Base-by-base conservation (phyloP, 148 eudicot species). In the Fallopia convolvulus region DNA sequence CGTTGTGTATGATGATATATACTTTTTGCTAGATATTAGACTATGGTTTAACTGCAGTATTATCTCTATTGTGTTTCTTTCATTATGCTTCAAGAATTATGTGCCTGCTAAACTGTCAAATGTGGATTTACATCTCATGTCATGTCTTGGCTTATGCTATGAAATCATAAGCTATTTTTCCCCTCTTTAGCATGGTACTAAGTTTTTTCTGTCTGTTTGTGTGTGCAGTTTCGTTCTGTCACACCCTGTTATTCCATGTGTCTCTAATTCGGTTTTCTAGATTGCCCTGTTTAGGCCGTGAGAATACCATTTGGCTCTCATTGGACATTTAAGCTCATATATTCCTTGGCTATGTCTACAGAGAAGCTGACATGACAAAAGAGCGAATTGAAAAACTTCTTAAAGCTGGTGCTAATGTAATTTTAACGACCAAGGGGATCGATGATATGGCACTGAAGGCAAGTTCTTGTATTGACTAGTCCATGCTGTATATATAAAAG, bases 391-490 rank as follows among this genome's bases (percentile, higher is more conserved):
- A 93, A 82, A 95, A 95, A 83, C 85, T 93, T 79, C 82, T 93
- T 5, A 91, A 93, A 82, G 97, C 97, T 76, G 97, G 99, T 61
- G 97, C 99, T 40, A 93, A 93, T 89, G 97, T 95, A 52, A 79
- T 95, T 78, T 77, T 95, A 79, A 93, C 98, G 23, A 90, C 99
- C 18, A 95, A 95, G 79, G 99, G 98, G 75, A 95, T 95, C 77
- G 99, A 95, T 83, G 99, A 95, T 84, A 93, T 95, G 99, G 93
- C 99, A 80, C 94, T 95, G 21, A 95, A 95, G 99, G 99, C 82
- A 88, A 77, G 86, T 61, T 61, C 68, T 39, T 61, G 68, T 6
- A 23, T 61, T 61, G 32, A 21, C 4, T 60, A 60, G 66, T 23
- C 33, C 66, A 60, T 60, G 66, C 32, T 60, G 7, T 23, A 23